These are phyloP conservation scores for Citrus unshiu DNA, from an alignment of 345 rosid genomes.

Conservation along the genomic window DNA sequence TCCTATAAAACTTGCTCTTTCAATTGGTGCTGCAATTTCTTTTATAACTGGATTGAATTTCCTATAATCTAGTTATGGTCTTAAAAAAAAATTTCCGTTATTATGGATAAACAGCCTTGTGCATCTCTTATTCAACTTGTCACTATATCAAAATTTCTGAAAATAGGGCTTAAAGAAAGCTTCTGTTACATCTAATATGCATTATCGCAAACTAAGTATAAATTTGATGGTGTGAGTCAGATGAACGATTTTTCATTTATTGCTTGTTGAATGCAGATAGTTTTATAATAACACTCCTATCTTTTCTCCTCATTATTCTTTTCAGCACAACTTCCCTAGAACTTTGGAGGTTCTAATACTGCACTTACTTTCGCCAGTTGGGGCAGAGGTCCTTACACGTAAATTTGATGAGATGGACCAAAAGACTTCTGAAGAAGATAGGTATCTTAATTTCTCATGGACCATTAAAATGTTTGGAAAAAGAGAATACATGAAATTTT, in stretches of 20 bases:
- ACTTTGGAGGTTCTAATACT: slow-evolving; percentile 78
- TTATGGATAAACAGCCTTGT: background rate
- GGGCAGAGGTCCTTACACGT: slow-evolving; percentile 76
- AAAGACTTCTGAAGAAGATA: slow-evolving; percentile 51
- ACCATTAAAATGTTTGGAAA: slow-evolving; percentile 2
- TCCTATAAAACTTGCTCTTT: slow-evolving; percentile 2
- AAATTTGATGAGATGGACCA: slow-evolving; percentile 83
- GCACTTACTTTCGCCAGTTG: slow-evolving; percentile 80
- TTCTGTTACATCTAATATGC: background rate
- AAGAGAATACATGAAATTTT: slow-evolving; percentile 7
- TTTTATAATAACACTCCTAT: background rate
- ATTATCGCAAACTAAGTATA: background rate
- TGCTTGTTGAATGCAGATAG: background rate
- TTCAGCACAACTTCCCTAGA: slow-evolving; percentile 84
- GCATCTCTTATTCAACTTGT: background rate
- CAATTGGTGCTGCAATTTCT: slow-evolving; percentile 9
- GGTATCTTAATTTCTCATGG: slow-evolving; percentile 31
- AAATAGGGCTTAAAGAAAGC: background rate
- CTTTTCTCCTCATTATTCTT: slow-evolving; percentile 10
- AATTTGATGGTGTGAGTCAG: background rate
- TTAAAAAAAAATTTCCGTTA: background rate
- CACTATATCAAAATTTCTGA: background rate
- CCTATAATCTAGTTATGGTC: background rate
- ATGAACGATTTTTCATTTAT: background rate
- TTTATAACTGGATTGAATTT: slow-evolving; percentile 1